Evolutionary conservation across 148 eudicot species (phyloP).

Genomic region (Beta vulgaris): DNA sequence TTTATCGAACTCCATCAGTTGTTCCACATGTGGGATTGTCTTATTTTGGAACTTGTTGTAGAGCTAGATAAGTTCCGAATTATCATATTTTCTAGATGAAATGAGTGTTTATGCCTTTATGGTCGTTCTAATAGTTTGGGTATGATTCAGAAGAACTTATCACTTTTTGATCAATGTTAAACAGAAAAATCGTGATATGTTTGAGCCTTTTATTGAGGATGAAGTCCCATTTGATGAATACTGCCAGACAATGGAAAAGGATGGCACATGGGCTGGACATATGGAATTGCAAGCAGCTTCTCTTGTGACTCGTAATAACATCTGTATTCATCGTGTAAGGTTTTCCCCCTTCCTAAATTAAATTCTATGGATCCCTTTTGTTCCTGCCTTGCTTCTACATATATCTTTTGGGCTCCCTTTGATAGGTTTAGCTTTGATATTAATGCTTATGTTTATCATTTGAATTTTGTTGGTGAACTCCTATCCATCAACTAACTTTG

Average conservation of each 20-base stretch:
- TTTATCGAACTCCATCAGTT: neutral
- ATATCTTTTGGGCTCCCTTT: neutral
- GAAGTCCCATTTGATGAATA: conserved; percentile 87
- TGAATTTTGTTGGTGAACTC: neutral
- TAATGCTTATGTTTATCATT: neutral
- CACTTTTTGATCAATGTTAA: neutral
- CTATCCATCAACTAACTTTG: neutral
- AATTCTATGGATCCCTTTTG: neutral
- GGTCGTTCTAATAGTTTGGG: neutral
- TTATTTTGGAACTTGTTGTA: neutral
- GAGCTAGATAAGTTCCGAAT: neutral
- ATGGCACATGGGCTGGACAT: conserved; percentile 98
- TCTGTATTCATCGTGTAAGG: conserved; percentile 85
- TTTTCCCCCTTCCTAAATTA: conserved; percentile 5
- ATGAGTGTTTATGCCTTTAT: neutral
- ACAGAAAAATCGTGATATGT: conserved; percentile 74
- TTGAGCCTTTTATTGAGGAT: conserved; percentile 97
- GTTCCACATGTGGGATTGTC: neutral
- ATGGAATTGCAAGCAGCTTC: conserved; percentile 99
- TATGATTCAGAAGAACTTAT: neutral
- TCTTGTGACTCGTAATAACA: conserved; percentile 69
- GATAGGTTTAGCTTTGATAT: neutral
- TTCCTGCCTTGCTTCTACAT: neutral
- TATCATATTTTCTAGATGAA: neutral
- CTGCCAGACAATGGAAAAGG: conserved; percentile 77